phyloP scores from a whole-genome alignment of 345 rosid genomes.

The Syzygium grande region DNA sequence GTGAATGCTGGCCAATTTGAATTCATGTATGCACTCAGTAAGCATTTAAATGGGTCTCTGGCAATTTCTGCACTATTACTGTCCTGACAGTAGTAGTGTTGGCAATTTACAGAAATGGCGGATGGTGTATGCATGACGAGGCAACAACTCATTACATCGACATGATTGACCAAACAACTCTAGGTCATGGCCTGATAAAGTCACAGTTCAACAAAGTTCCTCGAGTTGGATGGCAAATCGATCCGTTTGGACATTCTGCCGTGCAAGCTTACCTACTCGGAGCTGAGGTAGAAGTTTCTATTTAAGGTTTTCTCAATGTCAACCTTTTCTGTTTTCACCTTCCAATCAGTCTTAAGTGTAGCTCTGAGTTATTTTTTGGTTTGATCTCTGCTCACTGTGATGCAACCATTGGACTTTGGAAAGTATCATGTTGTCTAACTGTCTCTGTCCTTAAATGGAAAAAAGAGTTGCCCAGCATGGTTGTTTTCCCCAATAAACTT shows the following conservation, averaged over 20 bases:
- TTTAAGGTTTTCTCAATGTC: not conserved
- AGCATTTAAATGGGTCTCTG: not conserved
- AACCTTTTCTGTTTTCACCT: not conserved
- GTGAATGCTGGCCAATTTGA: conserved; percentile 66
- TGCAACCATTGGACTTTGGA: not conserved
- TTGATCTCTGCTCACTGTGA: not conserved
- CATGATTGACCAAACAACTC: conserved; percentile 91
- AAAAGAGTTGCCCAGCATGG: not conserved
- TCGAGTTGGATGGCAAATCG: conserved; percentile 92
- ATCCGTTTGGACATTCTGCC: conserved; percentile 94
- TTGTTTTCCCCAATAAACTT: not conserved
- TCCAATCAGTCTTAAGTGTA: not conserved
- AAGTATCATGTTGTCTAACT: not conserved
- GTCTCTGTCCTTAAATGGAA: not conserved
- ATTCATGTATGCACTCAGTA: conserved; percentile 52
- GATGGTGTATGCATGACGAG: conserved; percentile 97
- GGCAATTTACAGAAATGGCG: conserved; percentile 60
- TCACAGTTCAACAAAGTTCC: conserved; percentile 57
- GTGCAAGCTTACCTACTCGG: conserved; percentile 83
- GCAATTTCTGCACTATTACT: not conserved
- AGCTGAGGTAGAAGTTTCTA: conserved; percentile 34
- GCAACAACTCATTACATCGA: conserved; percentile 75
- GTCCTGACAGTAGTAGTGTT: not conserved
- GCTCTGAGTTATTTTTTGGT: not conserved
- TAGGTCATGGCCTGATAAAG: conserved; percentile 65